A percentile compares a stretch with the other conserved stretches of the same genome.
phyloP scores from a whole-genome alignment of 2,329 filamentous ascomycete genomes.

The Zelopaecilomyces penicillatus region DNA sequence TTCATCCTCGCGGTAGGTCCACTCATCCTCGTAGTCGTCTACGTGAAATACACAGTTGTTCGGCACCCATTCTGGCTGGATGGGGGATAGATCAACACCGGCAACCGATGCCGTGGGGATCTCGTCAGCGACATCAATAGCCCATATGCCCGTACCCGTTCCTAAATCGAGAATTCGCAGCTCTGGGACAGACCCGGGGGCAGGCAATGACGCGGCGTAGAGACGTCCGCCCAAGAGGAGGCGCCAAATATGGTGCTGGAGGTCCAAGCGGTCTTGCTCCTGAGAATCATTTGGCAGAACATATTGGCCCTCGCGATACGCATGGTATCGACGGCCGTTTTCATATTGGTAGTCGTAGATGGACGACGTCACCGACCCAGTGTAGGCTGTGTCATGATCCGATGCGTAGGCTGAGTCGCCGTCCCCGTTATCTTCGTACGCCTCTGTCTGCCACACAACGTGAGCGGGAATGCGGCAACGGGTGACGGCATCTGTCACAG shows the following conservation, averaged over 20 bases:
- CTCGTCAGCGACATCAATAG: slow-evolving; percentile 48
- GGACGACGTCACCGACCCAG: slow-evolving; percentile 31
- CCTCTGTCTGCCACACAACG: slow-evolving; percentile 6
- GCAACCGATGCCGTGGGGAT: slow-evolving; percentile 27
- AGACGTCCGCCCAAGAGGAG: slow-evolving; percentile 35
- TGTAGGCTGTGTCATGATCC: slow-evolving; percentile 22
- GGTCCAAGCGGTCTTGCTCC: slow-evolving; percentile 46
- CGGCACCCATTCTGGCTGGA: slow-evolving; percentile 50
- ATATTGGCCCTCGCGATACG: slow-evolving; percentile 36
- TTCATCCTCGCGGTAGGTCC: slow-evolving; percentile 32
- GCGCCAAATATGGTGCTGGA: slow-evolving; percentile 46
- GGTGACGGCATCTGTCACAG: background rate
- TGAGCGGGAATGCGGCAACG: background rate
- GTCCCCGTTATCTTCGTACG: slow-evolving; percentile 14
- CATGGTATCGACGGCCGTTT: slow-evolving; percentile 41
- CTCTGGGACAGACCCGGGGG: slow-evolving; percentile 5
- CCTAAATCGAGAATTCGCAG: slow-evolving; percentile 47
- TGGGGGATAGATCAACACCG: slow-evolving; percentile 50
- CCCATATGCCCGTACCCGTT: slow-evolving; percentile 54
- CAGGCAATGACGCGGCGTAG: slow-evolving; percentile 35
- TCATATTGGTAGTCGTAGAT: slow-evolving; percentile 37
- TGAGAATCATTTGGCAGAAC: slow-evolving; percentile 42
- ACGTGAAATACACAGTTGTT: slow-evolving; percentile 57
- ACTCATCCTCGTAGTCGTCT: slow-evolving; percentile 52
- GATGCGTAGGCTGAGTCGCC: slow-evolving; percentile 28